Percentiles rank a stretch among this genome's conserved stretches.
Evolutionary conservation across 2,329 filamentous ascomycete species (phyloP).

Genomic region (Fusarium sp.): DNA sequence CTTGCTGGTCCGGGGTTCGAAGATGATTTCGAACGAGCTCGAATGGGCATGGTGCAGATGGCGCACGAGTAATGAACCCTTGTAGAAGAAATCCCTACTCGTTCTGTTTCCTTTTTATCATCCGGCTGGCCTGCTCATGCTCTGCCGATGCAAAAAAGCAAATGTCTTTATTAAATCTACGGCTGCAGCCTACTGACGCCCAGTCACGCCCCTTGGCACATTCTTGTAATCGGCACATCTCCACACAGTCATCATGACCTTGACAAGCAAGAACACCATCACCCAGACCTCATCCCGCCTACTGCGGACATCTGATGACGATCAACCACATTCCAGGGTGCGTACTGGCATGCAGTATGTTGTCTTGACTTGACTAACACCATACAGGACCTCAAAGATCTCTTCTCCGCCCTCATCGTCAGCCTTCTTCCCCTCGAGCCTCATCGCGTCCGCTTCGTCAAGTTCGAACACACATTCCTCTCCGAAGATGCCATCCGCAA

Average conservation of each 20-base stretch:
- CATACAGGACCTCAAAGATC: conserved; percentile 90
- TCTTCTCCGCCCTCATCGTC: conserved; percentile 95
- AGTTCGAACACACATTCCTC: conserved; percentile 92
- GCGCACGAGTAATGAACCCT: conserved; percentile 33
- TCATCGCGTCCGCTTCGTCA: conserved; percentile 89
- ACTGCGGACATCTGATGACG: conserved; percentile 92
- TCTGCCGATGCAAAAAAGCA: conserved; percentile 10
- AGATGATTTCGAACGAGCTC: conserved; percentile 2
- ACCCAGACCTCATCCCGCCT: conserved; percentile 90
- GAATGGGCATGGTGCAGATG: conserved; percentile 18
- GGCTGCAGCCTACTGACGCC: conserved; percentile 21
- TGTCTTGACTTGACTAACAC: not conserved
- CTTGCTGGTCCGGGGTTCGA: not conserved
- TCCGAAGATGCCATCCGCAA: conserved; percentile 99
- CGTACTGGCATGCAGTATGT: conserved; percentile 51
- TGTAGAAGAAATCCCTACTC: conserved; percentile 14
- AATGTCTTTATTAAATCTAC: not conserved
- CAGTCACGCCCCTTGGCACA: conserved; percentile 11
- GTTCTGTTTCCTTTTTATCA: conserved; percentile 31
- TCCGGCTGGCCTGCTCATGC: not conserved
- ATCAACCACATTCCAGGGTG: conserved; percentile 93
- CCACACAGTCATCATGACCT: conserved; percentile 19
- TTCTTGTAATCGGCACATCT: conserved; percentile 12
- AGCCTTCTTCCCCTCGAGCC: conserved; percentile 85
- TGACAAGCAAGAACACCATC: conserved; percentile 27